These are phyloP conservation scores for Spathaspora sp. DNA, from an alignment of 805 yeast genomes.

Conservation along the genomic window DNA sequence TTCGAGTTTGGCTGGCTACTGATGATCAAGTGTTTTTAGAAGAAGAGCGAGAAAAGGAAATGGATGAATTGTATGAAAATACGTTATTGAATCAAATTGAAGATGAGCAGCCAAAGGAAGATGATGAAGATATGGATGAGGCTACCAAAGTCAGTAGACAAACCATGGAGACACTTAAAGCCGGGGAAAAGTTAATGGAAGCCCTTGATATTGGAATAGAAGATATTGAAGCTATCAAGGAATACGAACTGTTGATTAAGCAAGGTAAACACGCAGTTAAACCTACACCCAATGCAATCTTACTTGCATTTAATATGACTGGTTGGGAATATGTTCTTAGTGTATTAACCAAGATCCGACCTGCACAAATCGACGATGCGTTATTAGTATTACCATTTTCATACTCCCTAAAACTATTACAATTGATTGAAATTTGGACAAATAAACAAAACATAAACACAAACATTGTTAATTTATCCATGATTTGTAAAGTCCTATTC, in stretches of 20 bases:
- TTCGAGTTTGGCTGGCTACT: conserved; percentile 90
- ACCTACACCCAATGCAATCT: conserved; percentile 68
- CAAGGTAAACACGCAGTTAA: conserved; percentile 43
- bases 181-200: conserved; percentile 90
- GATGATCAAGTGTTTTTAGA: conserved; percentile 95
- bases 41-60: conserved; percentile 93
- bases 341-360: conserved; percentile 63
- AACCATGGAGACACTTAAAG: conserved; percentile 86
- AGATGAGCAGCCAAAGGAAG: conserved; percentile 27
- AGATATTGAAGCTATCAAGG: conserved; percentile 58
- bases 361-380: conserved; percentile 91
- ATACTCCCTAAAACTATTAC: conserved; percentile 65
- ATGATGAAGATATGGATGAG: conserved; percentile 46
- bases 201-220: conserved; percentile 80
- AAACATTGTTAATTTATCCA: conserved; percentile 50
- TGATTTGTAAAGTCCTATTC: conserved; percentile 72
- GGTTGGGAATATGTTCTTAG: conserved; percentile 81
- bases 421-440: conserved; percentile 76
- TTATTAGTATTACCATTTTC: conserved; percentile 87
- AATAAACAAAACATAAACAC: conserved; percentile 32
- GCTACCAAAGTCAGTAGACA: conserved; percentile 71
- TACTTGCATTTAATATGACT: conserved; percentile 63
- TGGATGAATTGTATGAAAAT: conserved; percentile 89
- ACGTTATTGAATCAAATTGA: conserved; percentile 66
- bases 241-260: conserved; percentile 40